These are phyloP conservation scores for Colletotrichum orchidophilum DNA, from an alignment of 2,329 filamentous ascomycete species.

Conservation along the genomic window DNA sequence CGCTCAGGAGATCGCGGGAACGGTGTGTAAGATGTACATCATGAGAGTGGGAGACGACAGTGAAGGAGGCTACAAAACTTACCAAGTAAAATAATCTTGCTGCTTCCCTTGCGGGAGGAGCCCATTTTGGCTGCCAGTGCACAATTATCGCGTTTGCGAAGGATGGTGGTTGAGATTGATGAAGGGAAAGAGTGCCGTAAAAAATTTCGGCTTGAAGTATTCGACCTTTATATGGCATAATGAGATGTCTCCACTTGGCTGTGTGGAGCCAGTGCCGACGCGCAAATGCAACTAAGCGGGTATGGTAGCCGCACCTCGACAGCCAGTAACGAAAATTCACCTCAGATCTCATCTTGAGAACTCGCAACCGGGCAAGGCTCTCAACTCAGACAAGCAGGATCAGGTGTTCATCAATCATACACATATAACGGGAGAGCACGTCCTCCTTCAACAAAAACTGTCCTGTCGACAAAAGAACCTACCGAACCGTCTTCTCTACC, in stretches of 20 bases:
- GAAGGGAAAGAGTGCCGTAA: neutral
- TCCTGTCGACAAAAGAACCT: neutral
- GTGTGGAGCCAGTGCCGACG: neutral
- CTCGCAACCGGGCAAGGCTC: neutral
- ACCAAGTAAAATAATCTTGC: slow-evolving; percentile 28
- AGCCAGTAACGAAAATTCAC: slow-evolving; percentile 12
- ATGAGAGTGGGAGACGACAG: slow-evolving; percentile 41
- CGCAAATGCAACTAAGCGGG: neutral
- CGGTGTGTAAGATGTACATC: slow-evolving; percentile 65
- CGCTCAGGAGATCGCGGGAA: slow-evolving; percentile 71
- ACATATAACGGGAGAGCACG: neutral
- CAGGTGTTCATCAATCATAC: neutral
- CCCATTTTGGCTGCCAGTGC: neutral
- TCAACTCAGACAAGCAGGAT: neutral
- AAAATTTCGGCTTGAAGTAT: slow-evolving; percentile 36
- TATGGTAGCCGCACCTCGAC: neutral
- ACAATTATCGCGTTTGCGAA: neutral
- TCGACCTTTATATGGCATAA: slow-evolving; percentile 6
- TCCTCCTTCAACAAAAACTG: neutral
- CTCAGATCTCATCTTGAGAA: neutral
- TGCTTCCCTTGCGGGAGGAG: neutral
- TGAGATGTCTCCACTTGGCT: slow-evolving; percentile 2
- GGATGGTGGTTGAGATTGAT: neutral
- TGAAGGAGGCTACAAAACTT: slow-evolving; percentile 33
- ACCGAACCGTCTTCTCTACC: neutral